These are phyloP conservation scores for Talaromyces nanjingensis DNA, from an alignment of 495 filamentous ascomycete genomes.

Conservation along the genomic window DNA sequence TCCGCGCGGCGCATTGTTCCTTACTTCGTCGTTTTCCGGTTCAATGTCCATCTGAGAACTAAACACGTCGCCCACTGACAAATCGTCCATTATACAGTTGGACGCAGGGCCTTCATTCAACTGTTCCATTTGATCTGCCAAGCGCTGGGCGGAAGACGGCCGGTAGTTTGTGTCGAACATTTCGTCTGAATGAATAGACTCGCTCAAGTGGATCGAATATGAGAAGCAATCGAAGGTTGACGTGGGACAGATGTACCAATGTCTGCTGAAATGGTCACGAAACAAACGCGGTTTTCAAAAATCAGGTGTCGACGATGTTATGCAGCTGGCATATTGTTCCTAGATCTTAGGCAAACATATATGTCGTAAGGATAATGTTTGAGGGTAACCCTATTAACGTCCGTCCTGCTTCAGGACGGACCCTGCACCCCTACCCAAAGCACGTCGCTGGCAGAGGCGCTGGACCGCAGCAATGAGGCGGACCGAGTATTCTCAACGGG, in stretches of 20 bases:
- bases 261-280: neutral
- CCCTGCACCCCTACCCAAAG: slow-evolving; percentile 47
- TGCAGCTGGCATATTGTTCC: slow-evolving; percentile 2
- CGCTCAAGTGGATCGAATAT: neutral
- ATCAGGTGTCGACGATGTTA: neutral
- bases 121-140: slow-evolving; percentile 3
- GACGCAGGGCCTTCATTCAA: neutral
- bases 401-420: slow-evolving; percentile 56
- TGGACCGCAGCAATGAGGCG: slow-evolving; percentile 14
- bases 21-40: slow-evolving; percentile 14
- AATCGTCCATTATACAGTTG: slow-evolving; percentile 21
- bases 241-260: neutral
- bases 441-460: slow-evolving; percentile 28
- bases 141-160: slow-evolving; percentile 6
- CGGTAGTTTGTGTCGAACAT: slow-evolving; percentile 9
- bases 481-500: slow-evolving; percentile 4
- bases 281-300: neutral
- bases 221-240: neutral
- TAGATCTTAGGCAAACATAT: neutral
- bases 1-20: slow-evolving; percentile 6
- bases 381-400: slow-evolving; percentile 35
- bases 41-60: slow-evolving; percentile 32
- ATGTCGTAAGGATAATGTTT: neutral
- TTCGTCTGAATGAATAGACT: neutral
- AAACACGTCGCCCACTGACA: slow-evolving; percentile 41